phyloP scores from a whole-genome alignment of 352 stramenopile species.

The Phytophthora fragariae region DNA sequence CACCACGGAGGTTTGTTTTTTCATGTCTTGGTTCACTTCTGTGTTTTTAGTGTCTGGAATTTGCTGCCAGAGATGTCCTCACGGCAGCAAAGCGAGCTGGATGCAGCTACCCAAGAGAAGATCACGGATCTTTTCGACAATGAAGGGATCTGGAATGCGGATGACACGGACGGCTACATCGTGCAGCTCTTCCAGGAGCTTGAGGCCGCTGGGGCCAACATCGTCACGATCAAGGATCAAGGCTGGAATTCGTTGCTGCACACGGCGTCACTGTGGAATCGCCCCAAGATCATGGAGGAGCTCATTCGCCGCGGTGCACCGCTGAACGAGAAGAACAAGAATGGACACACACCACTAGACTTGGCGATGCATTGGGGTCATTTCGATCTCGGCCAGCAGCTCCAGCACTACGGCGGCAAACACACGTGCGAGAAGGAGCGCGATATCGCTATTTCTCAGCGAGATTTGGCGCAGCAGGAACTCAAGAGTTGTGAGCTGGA shows the following conservation, averaged over 20 bases:
- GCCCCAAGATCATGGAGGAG: conserved; percentile 55
- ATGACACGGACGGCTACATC: conserved; percentile 61
- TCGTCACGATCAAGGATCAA: conserved; percentile 44
- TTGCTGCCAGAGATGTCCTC: conserved; percentile 23
- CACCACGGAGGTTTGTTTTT: not conserved
- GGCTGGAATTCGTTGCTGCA: conserved; percentile 62
- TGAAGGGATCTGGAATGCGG: conserved; percentile 63
- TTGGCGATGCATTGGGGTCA: conserved; percentile 68
- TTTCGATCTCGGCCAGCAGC: conserved; percentile 58
- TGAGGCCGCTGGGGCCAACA: conserved; percentile 28
- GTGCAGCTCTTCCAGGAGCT: conserved; percentile 50
- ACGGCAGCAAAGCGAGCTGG: conserved; percentile 19
- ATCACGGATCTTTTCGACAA: conserved; percentile 65
- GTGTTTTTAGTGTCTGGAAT: not conserved
- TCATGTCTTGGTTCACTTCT: conserved; percentile 2
- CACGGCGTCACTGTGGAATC: conserved; percentile 61
- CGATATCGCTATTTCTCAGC: conserved; percentile 62
- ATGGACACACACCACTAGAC: conserved; percentile 59
- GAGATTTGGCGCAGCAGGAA: conserved; percentile 52
- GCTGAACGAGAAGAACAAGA: conserved; percentile 60
- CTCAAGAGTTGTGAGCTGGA: conserved; percentile 46
- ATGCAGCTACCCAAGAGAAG: conserved; percentile 31
- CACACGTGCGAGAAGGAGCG: conserved; percentile 67
- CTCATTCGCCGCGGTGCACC: conserved; percentile 51
- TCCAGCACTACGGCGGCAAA: conserved; percentile 67